Evolutionary conservation across 1,284 basidiomycete species (phyloP).

Genomic region (Leccinum solheimii): DNA sequence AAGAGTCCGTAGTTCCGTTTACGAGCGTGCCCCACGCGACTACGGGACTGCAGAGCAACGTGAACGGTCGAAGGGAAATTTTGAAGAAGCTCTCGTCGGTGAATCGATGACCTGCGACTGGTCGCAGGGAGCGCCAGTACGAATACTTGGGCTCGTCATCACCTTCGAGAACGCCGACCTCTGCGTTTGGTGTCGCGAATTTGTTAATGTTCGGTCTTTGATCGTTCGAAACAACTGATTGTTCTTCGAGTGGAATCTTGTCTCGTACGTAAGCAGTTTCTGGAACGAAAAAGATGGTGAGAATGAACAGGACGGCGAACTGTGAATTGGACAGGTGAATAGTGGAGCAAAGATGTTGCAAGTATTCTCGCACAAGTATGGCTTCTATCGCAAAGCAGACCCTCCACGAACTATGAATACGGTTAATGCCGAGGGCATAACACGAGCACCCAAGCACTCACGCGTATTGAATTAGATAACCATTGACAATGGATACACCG

Average conservation of each 20-base stretch:
- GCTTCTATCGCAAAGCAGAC: constrained; percentile 2
- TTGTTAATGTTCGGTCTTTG: not conserved
- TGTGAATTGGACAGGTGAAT: not conserved
- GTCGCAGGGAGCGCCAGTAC: not conserved
- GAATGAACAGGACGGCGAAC: not conserved
- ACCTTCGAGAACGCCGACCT: not conserved
- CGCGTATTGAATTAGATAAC: constrained; percentile 1
- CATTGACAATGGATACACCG: constrained; percentile 2
- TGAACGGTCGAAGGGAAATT: not conserved
- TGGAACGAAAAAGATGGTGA: not conserved
- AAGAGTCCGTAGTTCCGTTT: not conserved
- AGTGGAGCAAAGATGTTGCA: not conserved
- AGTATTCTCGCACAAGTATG: not conserved
- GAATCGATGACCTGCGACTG: not conserved
- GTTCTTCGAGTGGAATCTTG: not conserved
- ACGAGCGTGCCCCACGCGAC: not conserved
- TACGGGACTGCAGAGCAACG: not conserved
- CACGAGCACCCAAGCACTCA: not conserved
- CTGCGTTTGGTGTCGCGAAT: not conserved
- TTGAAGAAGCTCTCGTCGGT: not conserved
- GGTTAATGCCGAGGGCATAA: not conserved
- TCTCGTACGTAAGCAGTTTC: constrained; percentile 1
- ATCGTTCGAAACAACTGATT: not conserved
- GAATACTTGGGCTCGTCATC: not conserved
- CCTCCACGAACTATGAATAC: not conserved